Evolutionary conservation across 768 basidiomycete species (phyloP), one percentile per base, ranked within the genome.

Genomic region (Termitomyces sp.): DNA sequence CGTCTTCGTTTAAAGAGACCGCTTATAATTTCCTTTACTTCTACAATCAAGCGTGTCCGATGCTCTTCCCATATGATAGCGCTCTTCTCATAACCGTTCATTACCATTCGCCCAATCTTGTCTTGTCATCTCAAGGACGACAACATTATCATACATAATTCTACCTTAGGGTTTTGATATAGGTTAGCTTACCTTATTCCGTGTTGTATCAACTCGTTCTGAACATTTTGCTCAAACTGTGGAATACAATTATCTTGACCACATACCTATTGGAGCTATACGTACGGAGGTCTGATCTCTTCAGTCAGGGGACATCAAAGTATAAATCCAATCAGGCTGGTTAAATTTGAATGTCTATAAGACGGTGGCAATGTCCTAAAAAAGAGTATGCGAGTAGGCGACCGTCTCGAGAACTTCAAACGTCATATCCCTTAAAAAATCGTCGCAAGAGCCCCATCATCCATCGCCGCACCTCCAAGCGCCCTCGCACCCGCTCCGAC

Each of bases 401-500:
- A 32, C n/a, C 30, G 24, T 22, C 28, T 4, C 26, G 7, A 6
- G 18, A 30, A 30, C 18, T 7, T 9, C 16, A 4, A 18, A 55
- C 26, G 30, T 30, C 22, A 33, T 8, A 22, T 18, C 10, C 13
- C 22, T 47, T 66, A 86, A 60, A 86, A 86, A 66, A 86, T 86
- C 22, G 84, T 86, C 42, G 79, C 80, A 54, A 86, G 64, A 51
- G 82, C 76, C 53, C 77, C 77, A 59, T 80, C 80, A 58, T 82
- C 83, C 43, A 74, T 74, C 28, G 70, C 73, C 36, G 68, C 71
- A 12, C 68, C 71, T 14, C 68, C 58, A 44, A 64, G 64, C 22
- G 75, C 75, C 61, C 78, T 80, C 8, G 75, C 71, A 9, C 85
- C 83, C 8, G 75, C 70, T 12, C 86, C 83, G 10, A 87, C 86